Evolutionary conservation across 1,139 yeast species (phyloP).

Genomic region (Tardiomyces depauwii): DNA sequence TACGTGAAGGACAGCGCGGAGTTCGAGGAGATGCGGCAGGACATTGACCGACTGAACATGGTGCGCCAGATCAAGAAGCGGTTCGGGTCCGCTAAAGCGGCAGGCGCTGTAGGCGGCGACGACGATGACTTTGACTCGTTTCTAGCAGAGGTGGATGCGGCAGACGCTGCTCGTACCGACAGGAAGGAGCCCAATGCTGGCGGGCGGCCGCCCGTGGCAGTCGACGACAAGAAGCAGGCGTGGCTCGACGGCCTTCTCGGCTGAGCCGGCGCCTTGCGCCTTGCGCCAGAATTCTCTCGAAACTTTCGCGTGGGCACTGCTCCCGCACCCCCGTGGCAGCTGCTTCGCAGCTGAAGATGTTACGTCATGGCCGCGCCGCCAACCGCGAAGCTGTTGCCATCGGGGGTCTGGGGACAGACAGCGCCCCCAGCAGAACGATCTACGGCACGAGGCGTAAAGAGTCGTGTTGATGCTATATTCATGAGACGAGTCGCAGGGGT

Average conservation of each 20-base stretch:
- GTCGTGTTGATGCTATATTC: no score
- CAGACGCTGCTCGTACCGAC: neutral
- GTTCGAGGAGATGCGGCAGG: constrained; percentile 11
- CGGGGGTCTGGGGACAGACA: no score
- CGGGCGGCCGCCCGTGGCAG: neutral
- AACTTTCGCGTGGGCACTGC: no score
- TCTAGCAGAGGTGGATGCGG: constrained; percentile 11
- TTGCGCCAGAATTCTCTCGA: no score
- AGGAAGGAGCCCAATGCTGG: neutral
- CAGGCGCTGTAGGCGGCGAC: constrained; percentile 7
- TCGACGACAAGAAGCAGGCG: constrained; percentile 10
- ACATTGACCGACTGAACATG: constrained; percentile 13
- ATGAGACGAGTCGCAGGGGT: no score
- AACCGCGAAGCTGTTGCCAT: no score
- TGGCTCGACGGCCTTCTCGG: constrained; percentile 16
- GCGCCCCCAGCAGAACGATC: no score
- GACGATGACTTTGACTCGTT: constrained; percentile 22
- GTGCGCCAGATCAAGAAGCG: constrained; percentile 13
- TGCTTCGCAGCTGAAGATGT: no score
- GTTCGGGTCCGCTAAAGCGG: constrained; percentile 9
- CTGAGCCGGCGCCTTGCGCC: constrained; percentile 1
- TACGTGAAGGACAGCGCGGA: constrained; percentile 7
- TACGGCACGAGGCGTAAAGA: no score
- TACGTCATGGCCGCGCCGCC: no score
- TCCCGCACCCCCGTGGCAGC: no score